phyloP scores from a whole-genome alignment of 1,139 yeast genomes.

The Kodamaea sp. region DNA sequence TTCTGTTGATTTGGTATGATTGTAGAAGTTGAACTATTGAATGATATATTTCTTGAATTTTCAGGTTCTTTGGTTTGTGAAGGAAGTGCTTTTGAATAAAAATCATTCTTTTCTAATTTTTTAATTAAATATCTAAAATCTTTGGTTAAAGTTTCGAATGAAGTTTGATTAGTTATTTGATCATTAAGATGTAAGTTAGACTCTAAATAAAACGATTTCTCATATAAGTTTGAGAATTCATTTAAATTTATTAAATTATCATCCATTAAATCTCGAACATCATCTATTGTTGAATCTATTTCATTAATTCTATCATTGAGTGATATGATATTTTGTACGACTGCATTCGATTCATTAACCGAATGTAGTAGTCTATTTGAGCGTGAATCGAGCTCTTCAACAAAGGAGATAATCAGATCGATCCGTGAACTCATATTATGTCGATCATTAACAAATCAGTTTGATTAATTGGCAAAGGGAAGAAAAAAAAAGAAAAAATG shows the following conservation, averaged over 20 bases:
- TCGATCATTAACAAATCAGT: neutral
- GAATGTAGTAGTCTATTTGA: conserved; percentile 22
- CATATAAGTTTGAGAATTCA: conserved; percentile 30
- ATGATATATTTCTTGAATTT: too few relatives aligned
- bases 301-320: conserved; percentile 22
- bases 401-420: conserved; percentile 30
- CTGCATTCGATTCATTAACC: conserved; percentile 21
- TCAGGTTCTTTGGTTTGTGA: too few relatives aligned
- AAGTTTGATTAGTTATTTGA: conserved; percentile 39
- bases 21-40: too few relatives aligned
- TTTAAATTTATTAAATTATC: conserved; percentile 22
- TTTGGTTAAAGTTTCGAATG: conserved; percentile 45
- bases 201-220: conserved; percentile 34
- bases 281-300: conserved; percentile 32
- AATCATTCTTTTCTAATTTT: conserved; percentile 11
- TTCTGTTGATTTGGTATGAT: too few relatives aligned
- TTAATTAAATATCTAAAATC: conserved; percentile 33
- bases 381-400: conserved; percentile 28
- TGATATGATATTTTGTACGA: conserved; percentile 21
- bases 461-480: too few relatives aligned
- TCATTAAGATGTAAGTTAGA: conserved; percentile 32
- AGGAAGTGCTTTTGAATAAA: conserved; percentile 1
- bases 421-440: conserved; percentile 19
- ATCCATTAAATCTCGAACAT: conserved; percentile 22
- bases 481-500: too few relatives aligned